Evolutionary conservation across 106 monocot genomes (phyloP), one percentile per base, ranked within the genome.

Genomic region (Acorus calamus): DNA sequence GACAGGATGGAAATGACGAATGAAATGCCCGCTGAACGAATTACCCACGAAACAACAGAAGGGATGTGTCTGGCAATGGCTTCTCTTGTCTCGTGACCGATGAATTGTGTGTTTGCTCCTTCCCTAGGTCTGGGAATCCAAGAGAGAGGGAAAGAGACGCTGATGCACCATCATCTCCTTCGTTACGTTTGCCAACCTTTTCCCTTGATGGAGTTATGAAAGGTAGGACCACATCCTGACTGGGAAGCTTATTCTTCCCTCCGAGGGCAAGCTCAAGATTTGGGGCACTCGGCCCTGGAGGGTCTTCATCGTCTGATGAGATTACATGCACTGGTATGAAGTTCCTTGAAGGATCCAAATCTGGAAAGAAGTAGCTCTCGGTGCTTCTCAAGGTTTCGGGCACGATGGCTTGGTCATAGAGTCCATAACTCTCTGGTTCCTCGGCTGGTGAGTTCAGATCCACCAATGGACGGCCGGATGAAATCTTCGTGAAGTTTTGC

Each of bases 61-160:
- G 71, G 2, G 71, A 56, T 3, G 65, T 74, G 28, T 66, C 69
- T 0, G 68, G 60, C 63, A 68, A 52, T 44, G 42, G 69, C 46
- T 66, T 61, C 50, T 82, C 76, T 7, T 66, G 6, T 49, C 68
- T 59, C 5, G 28, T 3, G 74, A 64, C 14, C 0, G n/a, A 42
- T 44, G 28, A 28, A 28, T 68, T 56, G 45, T 46, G 8, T 9
- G 7, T 57, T 12, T n/a, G 55, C 6, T 69, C 66, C 49, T 53
- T 49, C 49, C 73, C 63, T 1, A 74, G 48, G 44, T 50, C 52
- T n/a, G 83, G 83, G 63, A 77, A 67, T 8, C 59, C 85, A 52
- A 92, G 79, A 0, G 88, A 87, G 3, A 94, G 81, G 72, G 83
- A 84, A 11, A 89, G 79, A 45, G 79, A 79, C 47, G 76, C 65